Evolutionary conservation across 805 yeast species (phyloP), one percentile per base, ranked within the genome.

Genomic region (Candida tallmaniae): DNA sequence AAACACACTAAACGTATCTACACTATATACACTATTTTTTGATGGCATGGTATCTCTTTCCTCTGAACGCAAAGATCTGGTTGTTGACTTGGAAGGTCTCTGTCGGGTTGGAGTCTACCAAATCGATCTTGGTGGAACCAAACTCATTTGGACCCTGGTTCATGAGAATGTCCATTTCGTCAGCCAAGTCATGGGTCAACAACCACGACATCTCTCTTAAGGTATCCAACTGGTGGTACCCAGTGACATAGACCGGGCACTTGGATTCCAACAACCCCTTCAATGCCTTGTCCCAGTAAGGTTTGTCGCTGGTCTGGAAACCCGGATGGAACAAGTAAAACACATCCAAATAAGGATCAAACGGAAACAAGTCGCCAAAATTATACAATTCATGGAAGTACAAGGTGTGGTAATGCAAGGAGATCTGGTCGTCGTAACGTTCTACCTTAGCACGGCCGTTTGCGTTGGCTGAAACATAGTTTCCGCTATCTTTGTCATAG

Each of bases 291-390:
- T 75, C 75, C 97, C 97, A 90, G 52, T 78, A 75, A 39, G 81
- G 80, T 56, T 75, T 71, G 51, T 86, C 95, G 10, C 85, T 83
- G 6, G 93, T 83, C 13, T 86, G 80, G 52, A 88, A 76, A 26
- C 96, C 96, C 3, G 98, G 97, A 58, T 90, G 97, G 83, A 90
- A 93, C 34, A 85, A 70, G 74, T 87, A 88, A 62, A 93, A 93
- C 18, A 78, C 77, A 56, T 93, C 98, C 55, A 86, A 73, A 60
- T 90, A 93, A 29, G 99, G 98, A 58, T 93, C 98, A 58, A 89
- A 93, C 4, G 98, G 98, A 79, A 87, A 86, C 58, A 93, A 85
- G 62, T 90, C 97, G 50, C 89, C 93, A 31, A 86, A 80, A 50
- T 88, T 88, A 61, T 93, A 95, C 41, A 83, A 70, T 25, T 83